Base-by-base conservation (phyloP, 2,329 filamentous ascomycete species). In the Tolypocladium amazonense region DNA sequence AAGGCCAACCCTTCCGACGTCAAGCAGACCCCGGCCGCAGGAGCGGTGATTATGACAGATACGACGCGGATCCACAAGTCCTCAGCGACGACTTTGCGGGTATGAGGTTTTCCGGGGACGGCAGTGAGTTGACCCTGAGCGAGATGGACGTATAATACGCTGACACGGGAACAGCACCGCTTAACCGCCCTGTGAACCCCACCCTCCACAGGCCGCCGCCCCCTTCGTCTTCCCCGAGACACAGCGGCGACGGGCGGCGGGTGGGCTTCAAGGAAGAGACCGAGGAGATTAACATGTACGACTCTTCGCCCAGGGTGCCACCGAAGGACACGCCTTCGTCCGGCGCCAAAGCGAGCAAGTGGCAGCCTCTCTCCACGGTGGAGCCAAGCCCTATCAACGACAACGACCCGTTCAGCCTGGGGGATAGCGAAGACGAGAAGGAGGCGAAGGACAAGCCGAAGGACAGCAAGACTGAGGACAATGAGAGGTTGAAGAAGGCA, bases 361-460 rank as follows among this genome's bases (percentile, higher is more conserved):
- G 94, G 94, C 93, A 99, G 74, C 93, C 94, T 12, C 78, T 99
- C 66, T 91, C 92, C 15, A 82, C 88, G 0, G 86, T 97, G 18
- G 64, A 95, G 56, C 91, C 92, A 1, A 88, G 84, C 63, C 92
- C 93, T 18, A 88, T 96, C 62, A 81, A 83, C 15, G 92, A 97
- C 66, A 93, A 96, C 67, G 94, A 99, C 70, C 94, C 94, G 0
- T 99, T 99, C 76, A 97, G 92, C 69, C 81, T 99, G 18, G 94
- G 94, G 6, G 93, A 97, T 67, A 96, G 91, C 69, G 93, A 97
- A 66, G 92, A 96, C 65, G 94, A 99, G 74, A 94, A 92, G 75
- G 81, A 75, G 41, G 56, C 63, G 43, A 68, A 66, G 41, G 73
- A 78, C 68, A 80, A 83, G 68, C 80, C 86, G 61, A 81, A 81